A percentile compares a stretch with the other conserved stretches of the same genome.
These are phyloP conservation scores for Lipomyces anomalus DNA, from an alignment of 805 yeast genomes.

Conservation along the genomic window DNA sequence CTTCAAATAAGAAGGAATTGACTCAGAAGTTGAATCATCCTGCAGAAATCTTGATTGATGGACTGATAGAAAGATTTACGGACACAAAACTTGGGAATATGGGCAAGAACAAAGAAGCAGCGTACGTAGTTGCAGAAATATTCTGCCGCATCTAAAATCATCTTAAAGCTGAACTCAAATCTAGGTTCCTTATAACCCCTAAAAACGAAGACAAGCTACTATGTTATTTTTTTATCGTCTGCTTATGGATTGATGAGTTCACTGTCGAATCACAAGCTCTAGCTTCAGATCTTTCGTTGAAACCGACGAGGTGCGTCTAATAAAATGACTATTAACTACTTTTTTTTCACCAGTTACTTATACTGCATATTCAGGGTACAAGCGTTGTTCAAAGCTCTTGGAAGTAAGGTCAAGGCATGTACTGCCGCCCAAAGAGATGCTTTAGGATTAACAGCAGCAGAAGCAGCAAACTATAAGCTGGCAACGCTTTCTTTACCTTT, in stretches of 20 bases:
- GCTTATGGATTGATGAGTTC: conserved; percentile 72
- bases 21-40: conserved; percentile 55
- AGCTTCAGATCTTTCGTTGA: conserved; percentile 76
- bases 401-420: conserved; percentile 70
- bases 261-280: conserved; percentile 70
- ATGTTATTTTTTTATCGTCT: conserved; percentile 66
- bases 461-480: conserved; percentile 56
- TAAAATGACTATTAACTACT: not conserved
- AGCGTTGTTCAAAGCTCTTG: conserved; percentile 69
- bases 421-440: conserved; percentile 39
- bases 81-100: conserved; percentile 48
- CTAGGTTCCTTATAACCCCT: conserved; percentile 79
- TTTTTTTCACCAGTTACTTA: not conserved
- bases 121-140: not conserved
- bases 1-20: conserved; percentile 52
- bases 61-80: conserved; percentile 66
- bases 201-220: conserved; percentile 79
- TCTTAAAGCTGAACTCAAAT: conserved; percentile 17
- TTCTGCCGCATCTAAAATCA: not conserved
- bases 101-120: conserved; percentile 19
- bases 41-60: conserved; percentile 68
- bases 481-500: conserved; percentile 86
- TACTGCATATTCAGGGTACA: conserved; percentile 5
- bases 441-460: conserved; percentile 32
- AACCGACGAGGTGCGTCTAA: conserved; percentile 62